Percentiles rank a stretch among this genome's conserved stretches.
These are phyloP conservation scores for Stereum hirsutum DNA, from an alignment of 1,284 basidiomycete genomes.

Conservation along the genomic window DNA sequence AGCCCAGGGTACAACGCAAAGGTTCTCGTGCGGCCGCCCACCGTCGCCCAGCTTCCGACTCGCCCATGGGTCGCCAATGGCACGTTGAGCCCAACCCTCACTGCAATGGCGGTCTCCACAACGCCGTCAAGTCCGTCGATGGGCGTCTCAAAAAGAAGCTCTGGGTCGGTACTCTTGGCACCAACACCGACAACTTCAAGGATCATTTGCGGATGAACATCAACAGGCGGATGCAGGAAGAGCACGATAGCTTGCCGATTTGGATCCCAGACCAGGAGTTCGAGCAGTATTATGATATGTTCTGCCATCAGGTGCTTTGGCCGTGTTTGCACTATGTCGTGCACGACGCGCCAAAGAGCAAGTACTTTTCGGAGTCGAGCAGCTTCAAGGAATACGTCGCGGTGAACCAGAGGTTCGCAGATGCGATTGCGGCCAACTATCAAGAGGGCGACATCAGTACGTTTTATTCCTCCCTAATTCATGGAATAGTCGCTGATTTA, in stretches of 20 bases:
- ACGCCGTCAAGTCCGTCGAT: constrained; percentile 62
- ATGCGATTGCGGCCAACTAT: constrained; percentile 65
- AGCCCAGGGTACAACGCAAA: constrained; percentile 36
- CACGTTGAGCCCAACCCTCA: constrained; percentile 64
- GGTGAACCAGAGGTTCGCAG: constrained; percentile 80
- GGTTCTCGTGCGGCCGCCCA: constrained; percentile 10
- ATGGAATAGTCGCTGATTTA: not conserved
- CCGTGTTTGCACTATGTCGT: constrained; percentile 83
- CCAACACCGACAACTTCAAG: constrained; percentile 52
- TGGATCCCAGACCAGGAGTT: constrained; percentile 79
- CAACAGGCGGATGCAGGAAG: constrained; percentile 47
- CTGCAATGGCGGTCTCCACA: constrained; percentile 74
- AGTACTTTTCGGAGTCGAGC: constrained; percentile 70
- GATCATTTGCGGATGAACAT: constrained; percentile 50
- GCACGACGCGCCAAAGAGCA: constrained; percentile 79
- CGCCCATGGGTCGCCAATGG: constrained; percentile 22
- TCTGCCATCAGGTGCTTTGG: constrained; percentile 88
- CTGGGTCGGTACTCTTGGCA: constrained; percentile 79
- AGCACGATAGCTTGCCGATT: constrained; percentile 58
- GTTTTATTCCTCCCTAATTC: constrained; percentile 12
- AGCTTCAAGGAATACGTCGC: constrained; percentile 74
- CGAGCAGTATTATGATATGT: constrained; percentile 74
- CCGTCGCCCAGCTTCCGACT: constrained; percentile 11
- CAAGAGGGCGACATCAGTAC: constrained; percentile 74
- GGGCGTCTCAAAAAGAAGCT: constrained; percentile 44